phyloP scores from a whole-genome alignment of 352 stramenopile genomes.

The Pythium aquatile region DNA sequence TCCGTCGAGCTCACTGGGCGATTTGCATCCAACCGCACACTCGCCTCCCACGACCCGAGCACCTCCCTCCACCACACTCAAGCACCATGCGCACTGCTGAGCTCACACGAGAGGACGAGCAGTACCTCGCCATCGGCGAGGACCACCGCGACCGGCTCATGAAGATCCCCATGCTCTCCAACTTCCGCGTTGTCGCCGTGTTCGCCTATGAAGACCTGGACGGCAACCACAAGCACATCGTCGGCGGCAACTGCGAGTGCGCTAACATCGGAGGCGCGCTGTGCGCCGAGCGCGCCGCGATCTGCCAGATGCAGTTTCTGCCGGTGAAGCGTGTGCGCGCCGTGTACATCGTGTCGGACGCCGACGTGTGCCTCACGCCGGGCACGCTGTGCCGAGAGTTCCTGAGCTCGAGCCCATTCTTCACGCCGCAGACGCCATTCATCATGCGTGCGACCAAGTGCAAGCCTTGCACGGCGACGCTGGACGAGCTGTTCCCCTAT shows the following conservation, averaged over 20 bases:
- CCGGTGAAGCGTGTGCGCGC: slow-evolving; percentile 45
- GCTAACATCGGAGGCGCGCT: slow-evolving; percentile 81
- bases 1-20: not conserved
- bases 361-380: slow-evolving; percentile 70
- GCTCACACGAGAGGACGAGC: slow-evolving; percentile 44
- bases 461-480: slow-evolving; percentile 49
- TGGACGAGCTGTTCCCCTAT: slow-evolving; percentile 81
- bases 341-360: slow-evolving; percentile 88
- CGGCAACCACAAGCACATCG: slow-evolving; percentile 45
- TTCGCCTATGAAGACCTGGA: slow-evolving; percentile 59
- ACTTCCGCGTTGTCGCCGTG: slow-evolving; percentile 49
- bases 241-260: slow-evolving; percentile 86
- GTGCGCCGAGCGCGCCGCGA: slow-evolving; percentile 83
- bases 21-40: slow-evolving; percentile 17
- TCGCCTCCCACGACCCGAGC: slow-evolving; percentile 5
- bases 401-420: slow-evolving; percentile 65
- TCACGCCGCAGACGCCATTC: slow-evolving; percentile 54
- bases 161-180: slow-evolving; percentile 34
- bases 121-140: slow-evolving; percentile 47
- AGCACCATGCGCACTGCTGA: slow-evolving; percentile 40
- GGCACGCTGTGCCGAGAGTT: slow-evolving; percentile 89
- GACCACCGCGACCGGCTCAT: slow-evolving; percentile 40
- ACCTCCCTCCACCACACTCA: slow-evolving; percentile 1
- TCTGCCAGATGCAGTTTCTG: slow-evolving; percentile 76
- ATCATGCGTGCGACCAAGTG: slow-evolving; percentile 59